These are phyloP conservation scores for Tylopilus balloui DNA, from an alignment of 768 basidiomycete genomes.

Conservation along the genomic window DNA sequence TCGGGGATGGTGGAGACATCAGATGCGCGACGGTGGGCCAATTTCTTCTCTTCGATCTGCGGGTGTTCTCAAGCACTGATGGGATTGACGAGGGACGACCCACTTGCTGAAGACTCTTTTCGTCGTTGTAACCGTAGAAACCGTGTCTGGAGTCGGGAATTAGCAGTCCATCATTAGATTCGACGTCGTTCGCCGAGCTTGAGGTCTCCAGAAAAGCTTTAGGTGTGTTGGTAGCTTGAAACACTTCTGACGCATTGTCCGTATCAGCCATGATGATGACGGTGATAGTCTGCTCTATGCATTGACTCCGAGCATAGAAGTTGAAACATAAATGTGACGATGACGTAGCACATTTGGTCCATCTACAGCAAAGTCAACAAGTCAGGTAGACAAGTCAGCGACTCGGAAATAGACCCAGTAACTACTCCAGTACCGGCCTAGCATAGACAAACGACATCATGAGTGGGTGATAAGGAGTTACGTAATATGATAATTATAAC, in stretches of 20 bases:
- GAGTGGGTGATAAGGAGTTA: background rate
- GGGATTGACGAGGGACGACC: slow-evolving; percentile 22
- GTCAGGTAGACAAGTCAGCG: too few relatives aligned
- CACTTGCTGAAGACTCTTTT: slow-evolving; percentile 72
- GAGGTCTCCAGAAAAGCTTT: background rate
- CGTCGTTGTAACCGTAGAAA: slow-evolving; percentile 77
- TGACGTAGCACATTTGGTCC: slow-evolving; percentile 14
- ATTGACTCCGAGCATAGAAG: background rate
- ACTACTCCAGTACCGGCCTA: too few relatives aligned
- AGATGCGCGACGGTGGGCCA: slow-evolving; percentile 61
- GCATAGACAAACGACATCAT: background rate
- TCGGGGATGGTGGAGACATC: slow-evolving; percentile 37
- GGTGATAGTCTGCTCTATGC: background rate
- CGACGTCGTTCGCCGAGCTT: slow-evolving; percentile 4
- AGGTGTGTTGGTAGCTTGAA: slow-evolving; percentile 1
- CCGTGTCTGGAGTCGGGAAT: slow-evolving; percentile 58
- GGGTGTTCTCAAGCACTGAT: slow-evolving; percentile 1
- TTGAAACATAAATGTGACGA: background rate
- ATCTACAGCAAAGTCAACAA: too few relatives aligned
- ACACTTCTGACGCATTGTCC: background rate
- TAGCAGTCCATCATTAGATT: slow-evolving; percentile 31
- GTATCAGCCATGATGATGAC: slow-evolving; percentile 13
- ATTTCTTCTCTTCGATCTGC: slow-evolving; percentile 72
- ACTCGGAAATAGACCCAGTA: too few relatives aligned
- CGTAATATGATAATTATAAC: slow-evolving; percentile 10